A percentile compares a stretch with the other conserved stretches of the same genome.
Evolutionary conservation across 2,329 filamentous ascomycete genomes (phyloP).

Genomic region (Paraconiothyrium brasiliense): DNA sequence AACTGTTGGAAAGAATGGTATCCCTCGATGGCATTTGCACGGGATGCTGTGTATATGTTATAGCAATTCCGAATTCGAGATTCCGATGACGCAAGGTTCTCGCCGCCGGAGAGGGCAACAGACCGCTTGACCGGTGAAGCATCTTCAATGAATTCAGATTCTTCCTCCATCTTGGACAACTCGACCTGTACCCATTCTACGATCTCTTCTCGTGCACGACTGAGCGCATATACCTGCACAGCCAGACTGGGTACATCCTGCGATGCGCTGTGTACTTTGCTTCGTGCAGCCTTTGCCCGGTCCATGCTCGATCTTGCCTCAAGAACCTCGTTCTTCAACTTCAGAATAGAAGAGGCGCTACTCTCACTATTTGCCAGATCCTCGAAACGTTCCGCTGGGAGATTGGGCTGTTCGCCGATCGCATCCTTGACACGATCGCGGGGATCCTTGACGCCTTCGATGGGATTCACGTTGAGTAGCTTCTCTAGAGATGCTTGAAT

Average conservation of each 20-base stretch:
- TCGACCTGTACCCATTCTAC: constrained; percentile 63
- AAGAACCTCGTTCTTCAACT: constrained; percentile 52
- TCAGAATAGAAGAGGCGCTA: constrained; percentile 41
- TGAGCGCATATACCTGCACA: constrained; percentile 52
- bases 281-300: constrained; percentile 33
- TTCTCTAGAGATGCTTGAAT: constrained; percentile 57
- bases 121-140: constrained; percentile 43
- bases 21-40: constrained; percentile 32
- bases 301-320: constrained; percentile 47
- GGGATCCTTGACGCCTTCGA: constrained; percentile 35
- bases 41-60: constrained; percentile 39
- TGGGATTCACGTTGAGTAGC: constrained; percentile 48
- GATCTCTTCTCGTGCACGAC: constrained; percentile 58
- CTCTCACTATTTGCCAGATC: constrained; percentile 30
- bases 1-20: constrained; percentile 33
- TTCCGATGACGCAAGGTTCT: constrained; percentile 36
- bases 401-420: constrained; percentile 48
- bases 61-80: constrained; percentile 40
- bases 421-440: constrained; percentile 36
- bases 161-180: constrained; percentile 53
- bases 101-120: not conserved
- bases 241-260: constrained; percentile 25
- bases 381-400: constrained; percentile 46
- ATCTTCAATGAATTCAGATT: constrained; percentile 46
- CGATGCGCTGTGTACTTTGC: constrained; percentile 24